These are phyloP conservation scores for Chlorociboria aeruginascens DNA, from an alignment of 495 filamentous ascomycete genomes.

Conservation along the genomic window DNA sequence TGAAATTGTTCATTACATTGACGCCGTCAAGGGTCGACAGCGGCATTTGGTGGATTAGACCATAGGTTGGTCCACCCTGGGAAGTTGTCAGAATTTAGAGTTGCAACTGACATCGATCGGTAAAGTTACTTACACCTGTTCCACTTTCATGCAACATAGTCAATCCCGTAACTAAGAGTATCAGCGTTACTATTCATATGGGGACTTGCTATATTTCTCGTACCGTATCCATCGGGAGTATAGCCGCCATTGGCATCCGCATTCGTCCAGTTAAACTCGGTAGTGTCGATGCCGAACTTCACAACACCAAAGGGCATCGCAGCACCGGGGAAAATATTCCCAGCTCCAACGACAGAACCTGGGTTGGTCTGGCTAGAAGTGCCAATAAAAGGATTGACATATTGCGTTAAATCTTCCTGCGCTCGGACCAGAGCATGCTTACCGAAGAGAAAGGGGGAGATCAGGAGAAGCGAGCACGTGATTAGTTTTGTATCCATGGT, in stretches of 20 bases:
- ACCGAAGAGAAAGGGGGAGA: no score
- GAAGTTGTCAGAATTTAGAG: background rate
- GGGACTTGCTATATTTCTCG: conserved; percentile 33
- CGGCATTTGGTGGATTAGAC: conserved; percentile 43
- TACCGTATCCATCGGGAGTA: conserved; percentile 28
- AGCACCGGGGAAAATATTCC: conserved; percentile 62
- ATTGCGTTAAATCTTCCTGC: conserved; percentile 1
- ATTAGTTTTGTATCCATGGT: no score
- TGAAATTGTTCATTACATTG: conserved; percentile 30
- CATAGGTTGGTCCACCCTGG: conserved; percentile 43
- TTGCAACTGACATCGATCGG: no score
- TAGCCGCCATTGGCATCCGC: conserved; percentile 30
- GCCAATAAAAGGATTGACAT: conserved; percentile 10
- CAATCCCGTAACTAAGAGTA: conserved; percentile 33
- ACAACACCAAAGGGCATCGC: conserved; percentile 57
- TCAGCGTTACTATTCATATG: conserved; percentile 21
- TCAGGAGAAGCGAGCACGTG: no score
- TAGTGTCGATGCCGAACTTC: conserved; percentile 44
- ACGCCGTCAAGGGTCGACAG: conserved; percentile 14
- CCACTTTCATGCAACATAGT: conserved; percentile 47
- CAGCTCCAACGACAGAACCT: conserved; percentile 23
- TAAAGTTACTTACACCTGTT: conserved; percentile 26
- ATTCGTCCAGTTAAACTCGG: conserved; percentile 15
- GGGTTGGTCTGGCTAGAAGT: conserved; percentile 1
- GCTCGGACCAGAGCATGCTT: background rate